Percentiles rank a stretch among this genome's conserved stretches.
Evolutionary conservation across 1,284 basidiomycete genomes (phyloP).

Genomic region (Gymnopus androsaceus): DNA sequence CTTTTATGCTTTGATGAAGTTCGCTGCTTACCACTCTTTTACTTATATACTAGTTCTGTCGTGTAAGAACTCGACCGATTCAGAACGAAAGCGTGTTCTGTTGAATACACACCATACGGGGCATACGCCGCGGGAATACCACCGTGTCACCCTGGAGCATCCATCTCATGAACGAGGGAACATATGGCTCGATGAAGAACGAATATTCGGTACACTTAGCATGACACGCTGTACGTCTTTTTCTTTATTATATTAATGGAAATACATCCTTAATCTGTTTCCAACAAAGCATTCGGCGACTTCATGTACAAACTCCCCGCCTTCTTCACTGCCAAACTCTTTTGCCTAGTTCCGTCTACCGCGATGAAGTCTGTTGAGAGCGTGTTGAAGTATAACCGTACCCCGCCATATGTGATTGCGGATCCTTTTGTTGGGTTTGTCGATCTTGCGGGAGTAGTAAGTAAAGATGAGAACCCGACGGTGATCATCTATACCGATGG

Average conservation of each 20-base stretch:
- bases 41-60: background rate
- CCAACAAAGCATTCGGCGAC: slow-evolving; percentile 7
- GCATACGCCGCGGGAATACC: background rate
- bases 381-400: background rate
- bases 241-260: background rate
- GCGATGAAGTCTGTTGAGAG: slow-evolving; percentile 1
- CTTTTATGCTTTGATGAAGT: background rate
- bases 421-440: background rate
- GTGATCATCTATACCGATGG: slow-evolving; percentile 4
- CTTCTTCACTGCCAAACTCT: slow-evolving; percentile 1
- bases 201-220: slow-evolving; percentile 1
- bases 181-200: slow-evolving; percentile 2
- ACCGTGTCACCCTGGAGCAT: slow-evolving; percentile 5
- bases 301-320: slow-evolving; percentile 3
- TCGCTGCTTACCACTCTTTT: background rate
- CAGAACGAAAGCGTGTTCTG: background rate
- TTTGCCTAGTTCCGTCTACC: slow-evolving; percentile 2
- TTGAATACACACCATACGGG: slow-evolving; percentile 1
- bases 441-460: background rate
- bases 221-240: slow-evolving; percentile 1
- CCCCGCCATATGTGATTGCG: slow-evolving; percentile 6
- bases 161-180: background rate
- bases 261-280: background rate
- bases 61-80: background rate
- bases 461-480: background rate